phyloP scores from a whole-genome alignment of 805 yeast species.

The Lipomyces orientalis region DNA sequence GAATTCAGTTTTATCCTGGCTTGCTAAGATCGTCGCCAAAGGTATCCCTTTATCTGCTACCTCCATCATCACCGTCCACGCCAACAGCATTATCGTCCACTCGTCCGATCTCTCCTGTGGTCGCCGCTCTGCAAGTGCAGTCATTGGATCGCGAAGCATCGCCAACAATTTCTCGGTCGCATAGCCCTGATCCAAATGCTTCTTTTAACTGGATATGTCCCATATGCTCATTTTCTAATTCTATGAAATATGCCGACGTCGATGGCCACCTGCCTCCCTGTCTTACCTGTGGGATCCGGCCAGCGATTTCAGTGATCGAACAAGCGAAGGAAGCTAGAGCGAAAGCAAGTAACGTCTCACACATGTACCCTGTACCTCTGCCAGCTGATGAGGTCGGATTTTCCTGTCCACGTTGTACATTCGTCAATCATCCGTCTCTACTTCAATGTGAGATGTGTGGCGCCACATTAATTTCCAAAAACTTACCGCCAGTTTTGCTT shows the following conservation, averaged over 20 bases:
- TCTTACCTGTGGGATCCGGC: conserved; percentile 65
- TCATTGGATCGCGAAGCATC: conserved; percentile 3
- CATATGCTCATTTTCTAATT: conserved; percentile 80
- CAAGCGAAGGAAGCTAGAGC: conserved; percentile 10
- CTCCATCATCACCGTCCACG: conserved; percentile 2
- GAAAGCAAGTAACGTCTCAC: background rate
- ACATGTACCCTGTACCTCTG: conserved; percentile 5
- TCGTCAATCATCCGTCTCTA: conserved; percentile 80
- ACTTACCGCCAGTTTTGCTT: conserved; percentile 39
- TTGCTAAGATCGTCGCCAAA: conserved; percentile 83
- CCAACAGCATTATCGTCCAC: background rate
- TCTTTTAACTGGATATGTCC: conserved; percentile 75
- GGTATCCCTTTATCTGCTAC: conserved; percentile 50
- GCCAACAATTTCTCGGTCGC: conserved; percentile 11
- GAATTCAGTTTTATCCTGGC: conserved; percentile 46
- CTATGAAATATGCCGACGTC: conserved; percentile 45
- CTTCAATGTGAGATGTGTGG: conserved; percentile 89
- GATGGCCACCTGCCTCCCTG: conserved; percentile 54
- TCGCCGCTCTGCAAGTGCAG: background rate
- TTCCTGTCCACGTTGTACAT: conserved; percentile 71
- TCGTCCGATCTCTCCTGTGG: conserved; percentile 17
- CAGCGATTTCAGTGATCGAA: conserved; percentile 40
- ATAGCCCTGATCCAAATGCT: conserved; percentile 15
- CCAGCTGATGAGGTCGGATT: conserved; percentile 33
- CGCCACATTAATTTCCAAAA: conserved; percentile 50